Base-by-base conservation (phyloP, 257 asterid genomes). In the Fraxinus cuspidata region DNA sequence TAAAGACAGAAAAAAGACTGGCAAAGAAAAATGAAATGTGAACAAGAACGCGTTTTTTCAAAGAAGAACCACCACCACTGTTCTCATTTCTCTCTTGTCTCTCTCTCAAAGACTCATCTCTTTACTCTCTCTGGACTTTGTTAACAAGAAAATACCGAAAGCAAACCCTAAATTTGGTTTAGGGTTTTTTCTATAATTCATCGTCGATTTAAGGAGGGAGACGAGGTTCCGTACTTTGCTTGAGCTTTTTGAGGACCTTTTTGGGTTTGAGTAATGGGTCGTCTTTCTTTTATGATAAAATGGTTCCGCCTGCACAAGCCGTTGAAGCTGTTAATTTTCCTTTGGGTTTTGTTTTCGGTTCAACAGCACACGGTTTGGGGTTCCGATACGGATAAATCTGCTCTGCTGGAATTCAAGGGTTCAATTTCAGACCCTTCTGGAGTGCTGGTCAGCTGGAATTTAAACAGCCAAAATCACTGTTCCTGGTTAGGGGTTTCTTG, bases 401-500 rank as follows among this genome's bases (percentile, higher is more conserved):
- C 96, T 29, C 93, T 96, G 4, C 72, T 93, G 90, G 97, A 90
- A 87, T 79, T 93, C 82, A 92, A 90, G 86, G 85, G 77, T 76
- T 87, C 94, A 34, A 77, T 96, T 51, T 86, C 89, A 21, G 99
- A 92, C 86, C 90, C 92, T 16, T 78, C 85, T 28, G 93, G 89
- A 72, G 85, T 86, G 82, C 83, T 95, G 53, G 78, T 83, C 82
- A 84, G 85, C 88, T 96, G 99, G 99, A 79, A 80, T 74, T 86
- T 71, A 34, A 81, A 34, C 23, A 70, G 44, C 60, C 44, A 85
- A 79, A 83, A 87, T 86, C 89, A 90, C 85, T 96, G 99, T 80
- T 80, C 85, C 16, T 96, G 99, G 98, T 32, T 38, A 32, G 98
- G 98, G 66, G 91, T 96, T 51, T 76, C 89, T 8, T 96, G 99